Evolutionary conservation across 2,329 filamentous ascomycete species (phyloP), one percentile per base, ranked within the genome.

Genomic region (Penicillium sp.): DNA sequence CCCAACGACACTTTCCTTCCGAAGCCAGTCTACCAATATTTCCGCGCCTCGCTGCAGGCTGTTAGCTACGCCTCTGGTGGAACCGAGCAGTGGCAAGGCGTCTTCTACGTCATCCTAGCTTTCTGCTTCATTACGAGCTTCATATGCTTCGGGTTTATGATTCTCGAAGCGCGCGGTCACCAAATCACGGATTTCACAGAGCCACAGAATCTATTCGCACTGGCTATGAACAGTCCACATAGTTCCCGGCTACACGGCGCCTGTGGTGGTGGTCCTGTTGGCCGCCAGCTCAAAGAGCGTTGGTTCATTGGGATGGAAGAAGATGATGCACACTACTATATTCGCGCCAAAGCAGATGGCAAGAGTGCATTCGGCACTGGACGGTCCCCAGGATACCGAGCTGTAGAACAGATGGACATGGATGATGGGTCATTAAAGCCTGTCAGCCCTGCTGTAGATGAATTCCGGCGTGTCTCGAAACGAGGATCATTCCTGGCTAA

Each of bases 151-250:
- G 65, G 76, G 2, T 91, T 91, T 71, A 79, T 88, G 58, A 69
- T 87, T 47, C 66, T 83, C 43, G 77, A 83, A 49, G 65, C 81
- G 59, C 67, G 76, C 5, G 76, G 76, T 0, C 83, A 84, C 1
- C 81, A 90, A 19, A 83, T 93, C 7, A 92, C 88, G 1, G 90
- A 93, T 73, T 92, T 89, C 66, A 89, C 86, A 0, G 89, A 93
- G 64, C 88, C 89, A 1, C 84, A 87, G 50, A 92, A 92, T 66
- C 75, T 92, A 2, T 92, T 92, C 64, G 79, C 85, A 0, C 73
- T 92, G 0, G 87, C 88, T 2, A 78, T 92, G 48, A 91, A 91
- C 66, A 83, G 78, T 23, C 84, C 84, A 0, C 79, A 81, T 0
- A 80, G 75, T 5, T 67, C 77, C 2, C 70, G 76, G 3, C 61